Evolutionary conservation across 192 early-diverging fungal genomes (phyloP), one percentile per base, ranked within the genome.

Genomic region (Diversispora epigaea): DNA sequence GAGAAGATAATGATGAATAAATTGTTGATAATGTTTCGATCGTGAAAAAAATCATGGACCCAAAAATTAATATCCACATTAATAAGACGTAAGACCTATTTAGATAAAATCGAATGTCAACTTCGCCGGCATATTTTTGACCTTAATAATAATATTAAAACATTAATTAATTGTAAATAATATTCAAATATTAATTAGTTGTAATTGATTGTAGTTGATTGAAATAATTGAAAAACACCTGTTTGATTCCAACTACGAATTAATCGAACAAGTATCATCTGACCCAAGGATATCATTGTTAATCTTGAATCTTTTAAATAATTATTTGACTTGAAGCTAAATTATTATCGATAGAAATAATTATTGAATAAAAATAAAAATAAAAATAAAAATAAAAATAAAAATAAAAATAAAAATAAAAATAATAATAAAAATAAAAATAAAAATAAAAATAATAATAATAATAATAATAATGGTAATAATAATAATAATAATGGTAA

Each of bases 201-300:
- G 40, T 11, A 4, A 17, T 39, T 25, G 10, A 68, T 32, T 32
- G 25, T 11, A 4, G n/a, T 39, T 25, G 10, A 68, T 32, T 32
- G 25, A 32, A 32, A 32, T 32, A 32, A 32, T 32, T 52, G 22
- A 57, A 39, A 47, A 32, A 4, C 14, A 80, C 82, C 83, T 32
- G 78, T 86, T 54, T 84, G 80, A 61, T 84, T 85, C 86, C 86
- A 87, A 15, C 56, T 56, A 45, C 80, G 56, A 8, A 83, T 66
- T 1, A 85, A 7, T 15, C 86, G 77, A n/a, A 86, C 64, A 19
- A 83, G 47, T 15, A 73, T 49, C 73, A 82, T 78, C 62, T 86
- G 81, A 21, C 63, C 8, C 2, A 80, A 40, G 43, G 75, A 79
- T 12, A 64, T 9, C 17, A 47, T 62, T 47, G 40, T 21, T n/a